A percentile compares a stretch with the other conserved stretches of the same genome.
Conservation (phyloP, 2,329 filamentous ascomycete species). For the Biscogniauxia sp. region DNA sequence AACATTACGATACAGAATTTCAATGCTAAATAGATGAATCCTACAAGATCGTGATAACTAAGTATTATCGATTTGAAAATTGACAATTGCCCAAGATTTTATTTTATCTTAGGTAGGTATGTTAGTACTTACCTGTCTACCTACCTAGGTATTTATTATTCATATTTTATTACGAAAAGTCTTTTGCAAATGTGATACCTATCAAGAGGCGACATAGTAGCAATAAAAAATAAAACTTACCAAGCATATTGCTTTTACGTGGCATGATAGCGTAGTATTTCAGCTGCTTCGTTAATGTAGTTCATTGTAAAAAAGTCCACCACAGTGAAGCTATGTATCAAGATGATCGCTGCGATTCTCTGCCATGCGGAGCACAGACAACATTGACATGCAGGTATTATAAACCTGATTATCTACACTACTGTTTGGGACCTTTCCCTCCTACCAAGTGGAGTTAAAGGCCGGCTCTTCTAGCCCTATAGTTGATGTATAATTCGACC, state of each 20-base stretch:
- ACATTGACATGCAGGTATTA: not conserved
- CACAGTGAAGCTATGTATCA: too few relatives aligned
- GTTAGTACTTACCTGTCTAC: too few relatives aligned
- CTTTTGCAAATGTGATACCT: not conserved
- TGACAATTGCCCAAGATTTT: not conserved
- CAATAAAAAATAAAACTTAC: not conserved
- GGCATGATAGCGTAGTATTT: too few relatives aligned
- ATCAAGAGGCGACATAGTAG: not conserved
- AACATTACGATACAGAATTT: not conserved
- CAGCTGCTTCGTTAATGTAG: too few relatives aligned
- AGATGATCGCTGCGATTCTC: too few relatives aligned
- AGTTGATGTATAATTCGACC: not conserved
- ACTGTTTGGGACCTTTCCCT: not conserved
- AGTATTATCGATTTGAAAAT: not conserved
- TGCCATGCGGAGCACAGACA: not conserved
- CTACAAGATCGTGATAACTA: too few relatives aligned
- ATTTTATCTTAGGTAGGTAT: too few relatives aligned
- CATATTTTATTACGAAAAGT: too few relatives aligned
- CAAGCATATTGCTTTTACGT: too few relatives aligned
- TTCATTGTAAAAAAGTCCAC: not conserved
- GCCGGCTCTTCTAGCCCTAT: not conserved
- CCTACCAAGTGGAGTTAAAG: not conserved
- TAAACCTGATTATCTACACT: not conserved
- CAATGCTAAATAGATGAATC: not conserved
- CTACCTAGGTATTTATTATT: too few relatives aligned